Conservation (phyloP, 2,329 filamentous ascomycete genomes). For the Trichoderma cornu-damae region DNA sequence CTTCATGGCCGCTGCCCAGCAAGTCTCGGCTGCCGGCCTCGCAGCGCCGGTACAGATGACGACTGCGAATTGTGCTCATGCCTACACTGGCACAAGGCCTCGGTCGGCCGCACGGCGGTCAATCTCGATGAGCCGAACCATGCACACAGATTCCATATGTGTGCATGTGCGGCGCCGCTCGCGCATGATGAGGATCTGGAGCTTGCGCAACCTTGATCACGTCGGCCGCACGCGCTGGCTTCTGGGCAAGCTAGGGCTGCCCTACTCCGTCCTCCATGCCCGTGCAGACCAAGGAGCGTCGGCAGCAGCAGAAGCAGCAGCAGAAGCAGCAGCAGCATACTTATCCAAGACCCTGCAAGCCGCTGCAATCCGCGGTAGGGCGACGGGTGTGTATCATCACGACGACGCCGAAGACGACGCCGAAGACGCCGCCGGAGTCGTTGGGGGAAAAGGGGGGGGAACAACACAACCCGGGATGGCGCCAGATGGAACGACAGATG, state of each 20-base stretch:
- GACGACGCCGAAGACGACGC: no score
- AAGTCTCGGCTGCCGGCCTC: conserved; percentile 23
- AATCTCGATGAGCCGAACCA: conserved; percentile 13
- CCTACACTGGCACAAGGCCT: background rate
- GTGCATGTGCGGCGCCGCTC: conserved; percentile 9
- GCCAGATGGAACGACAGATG: background rate
- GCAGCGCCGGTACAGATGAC: conserved; percentile 16
- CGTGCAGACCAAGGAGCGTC: no score
- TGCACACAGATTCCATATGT: background rate
- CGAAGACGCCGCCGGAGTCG: conserved; percentile 4
- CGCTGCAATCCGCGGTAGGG: conserved; percentile 8
- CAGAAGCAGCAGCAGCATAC: no score
- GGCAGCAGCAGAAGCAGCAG: no score
- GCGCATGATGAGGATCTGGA: conserved; percentile 24
- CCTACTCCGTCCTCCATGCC: no score
- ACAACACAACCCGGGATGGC: no score
- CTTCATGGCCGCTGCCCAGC: background rate
- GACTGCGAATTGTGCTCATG: background rate
- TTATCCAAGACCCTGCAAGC: conserved; percentile 5
- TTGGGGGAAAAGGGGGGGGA: background rate
- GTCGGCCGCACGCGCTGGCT: conserved; percentile 19
- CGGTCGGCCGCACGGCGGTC: conserved; percentile 18
- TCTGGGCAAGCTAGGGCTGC: background rate
- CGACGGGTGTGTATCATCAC: conserved; percentile 18
- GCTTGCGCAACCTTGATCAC: conserved; percentile 27